phyloP scores from a whole-genome alignment of 1,284 basidiomycete genomes.

The Tetrapyrgos nigripes region DNA sequence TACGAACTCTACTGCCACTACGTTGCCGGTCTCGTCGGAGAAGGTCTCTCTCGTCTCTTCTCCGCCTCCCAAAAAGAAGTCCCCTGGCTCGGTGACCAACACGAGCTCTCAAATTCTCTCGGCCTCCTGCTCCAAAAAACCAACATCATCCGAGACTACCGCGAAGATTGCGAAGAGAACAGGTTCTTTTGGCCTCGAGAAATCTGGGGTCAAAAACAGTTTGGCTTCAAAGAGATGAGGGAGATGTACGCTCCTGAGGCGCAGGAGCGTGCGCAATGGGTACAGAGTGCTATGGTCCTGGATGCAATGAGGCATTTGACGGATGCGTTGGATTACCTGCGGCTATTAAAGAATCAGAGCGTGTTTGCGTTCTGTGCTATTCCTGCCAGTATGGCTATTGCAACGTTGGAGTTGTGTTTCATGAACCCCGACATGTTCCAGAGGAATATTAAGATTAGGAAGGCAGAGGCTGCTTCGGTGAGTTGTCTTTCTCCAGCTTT shows the following conservation, averaged over 20 bases:
- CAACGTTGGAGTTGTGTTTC: constrained; percentile 91
- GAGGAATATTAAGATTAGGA: constrained; percentile 94
- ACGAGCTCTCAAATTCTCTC: constrained; percentile 93
- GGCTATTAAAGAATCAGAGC: constrained; percentile 87
- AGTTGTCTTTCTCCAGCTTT: constrained; percentile 28
- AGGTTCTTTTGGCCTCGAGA: constrained; percentile 96
- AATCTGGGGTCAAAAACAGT: constrained; percentile 77
- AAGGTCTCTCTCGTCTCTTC: constrained; percentile 93
- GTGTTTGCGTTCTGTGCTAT: constrained; percentile 98
- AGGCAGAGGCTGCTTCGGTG: constrained; percentile 87
- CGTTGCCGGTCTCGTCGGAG: constrained; percentile 97
- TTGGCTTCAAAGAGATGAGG: constrained; percentile 74
- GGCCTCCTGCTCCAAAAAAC: constrained; percentile 98
- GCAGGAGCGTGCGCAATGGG: constrained; percentile 66
- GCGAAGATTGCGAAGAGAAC: constrained; percentile 88
- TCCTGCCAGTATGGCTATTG: constrained; percentile 96
- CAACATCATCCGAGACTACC: constrained; percentile 96
- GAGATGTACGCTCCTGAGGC: constrained; percentile 54
- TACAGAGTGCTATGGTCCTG: constrained; percentile 88
- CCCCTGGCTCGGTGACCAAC: constrained; percentile 78
- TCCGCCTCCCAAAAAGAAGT: constrained; percentile 88
- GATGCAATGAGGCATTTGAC: constrained; percentile 89
- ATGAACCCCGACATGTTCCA: constrained; percentile 94
- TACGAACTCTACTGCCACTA: constrained; percentile 92
- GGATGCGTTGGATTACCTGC: constrained; percentile 91